Evolutionary conservation across 2,329 filamentous ascomycete species (phyloP).

Genomic region (Pseudodiploospora longispora): DNA sequence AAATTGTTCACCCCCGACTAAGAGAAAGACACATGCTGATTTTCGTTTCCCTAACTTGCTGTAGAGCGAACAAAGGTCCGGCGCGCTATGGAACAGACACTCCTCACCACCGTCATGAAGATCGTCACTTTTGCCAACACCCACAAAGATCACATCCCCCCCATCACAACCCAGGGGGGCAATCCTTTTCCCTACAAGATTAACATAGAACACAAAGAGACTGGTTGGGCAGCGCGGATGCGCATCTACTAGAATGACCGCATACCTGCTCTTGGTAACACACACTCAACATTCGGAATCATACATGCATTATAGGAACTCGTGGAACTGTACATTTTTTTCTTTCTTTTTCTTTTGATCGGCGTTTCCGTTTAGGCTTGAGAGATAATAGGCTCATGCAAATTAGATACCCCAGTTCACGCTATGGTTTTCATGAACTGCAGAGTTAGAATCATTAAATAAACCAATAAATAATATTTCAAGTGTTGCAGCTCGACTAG

Average conservation of each 20-base stretch:
- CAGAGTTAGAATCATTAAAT: too few relatives aligned
- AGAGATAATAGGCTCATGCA: neutral
- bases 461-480: too few relatives aligned
- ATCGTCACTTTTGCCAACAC: constrained; percentile 80
- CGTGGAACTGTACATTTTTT: constrained; percentile 1
- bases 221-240: constrained; percentile 69
- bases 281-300: too few relatives aligned
- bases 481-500: too few relatives aligned
- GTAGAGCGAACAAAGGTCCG: constrained; percentile 81
- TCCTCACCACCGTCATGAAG: constrained; percentile 81
- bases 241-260: constrained; percentile 52
- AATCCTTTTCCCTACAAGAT: constrained; percentile 97
- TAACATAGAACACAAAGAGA: constrained; percentile 73
- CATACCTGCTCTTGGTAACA: neutral
- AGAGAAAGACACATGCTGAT: too few relatives aligned
- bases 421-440: neutral
- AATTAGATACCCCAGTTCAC: constrained; percentile 7
- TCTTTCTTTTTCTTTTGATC: constrained; percentile 1
- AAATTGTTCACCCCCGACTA: too few relatives aligned
- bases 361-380: neutral
- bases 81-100: constrained; percentile 81
- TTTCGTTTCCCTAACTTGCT: neutral
- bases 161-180: constrained; percentile 85
- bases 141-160: constrained; percentile 93
- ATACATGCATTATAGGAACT: neutral